A percentile compares a stretch with the other conserved stretches of the same genome.
phyloP scores from a whole-genome alignment of 2,329 filamentous ascomycete genomes.

The Neopestalotiopsis sp. region DNA sequence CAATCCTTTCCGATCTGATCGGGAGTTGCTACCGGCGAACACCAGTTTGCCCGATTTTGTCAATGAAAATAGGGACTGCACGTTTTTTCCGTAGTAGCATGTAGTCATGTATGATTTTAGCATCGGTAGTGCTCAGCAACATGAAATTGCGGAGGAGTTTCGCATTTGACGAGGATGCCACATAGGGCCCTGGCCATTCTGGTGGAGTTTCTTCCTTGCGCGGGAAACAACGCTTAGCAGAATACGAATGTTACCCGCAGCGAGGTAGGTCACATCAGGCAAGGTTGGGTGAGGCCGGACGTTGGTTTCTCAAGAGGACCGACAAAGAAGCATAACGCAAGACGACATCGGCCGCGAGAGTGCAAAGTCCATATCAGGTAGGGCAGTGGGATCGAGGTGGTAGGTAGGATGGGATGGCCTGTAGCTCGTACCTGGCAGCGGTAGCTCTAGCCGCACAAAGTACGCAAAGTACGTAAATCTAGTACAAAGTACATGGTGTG shows the following conservation, averaged over 20 bases:
- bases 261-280: slow-evolving; percentile 5
- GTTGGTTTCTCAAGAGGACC: not conserved
- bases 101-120: not conserved
- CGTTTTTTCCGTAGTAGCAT: not conserved
- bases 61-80: not conserved
- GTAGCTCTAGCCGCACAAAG: slow-evolving; percentile 7
- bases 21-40: slow-evolving; percentile 13
- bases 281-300: not conserved
- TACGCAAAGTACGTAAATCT: slow-evolving; percentile 3
- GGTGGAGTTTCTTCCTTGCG: slow-evolving; percentile 10
- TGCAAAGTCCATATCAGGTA: slow-evolving; percentile 8
- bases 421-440: no score
- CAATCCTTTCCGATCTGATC: slow-evolving; percentile 15
- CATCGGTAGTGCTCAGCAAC: slow-evolving; percentile 7
- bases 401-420: not conserved
- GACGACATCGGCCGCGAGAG: not conserved
- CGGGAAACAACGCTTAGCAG: slow-evolving; percentile 15
- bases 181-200: slow-evolving; percentile 1
- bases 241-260: slow-evolving; percentile 15
- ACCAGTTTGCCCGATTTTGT: not conserved
- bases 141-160: slow-evolving; percentile 20
- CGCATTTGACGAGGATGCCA: slow-evolving; percentile 18
- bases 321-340: not conserved
- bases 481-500: not conserved
- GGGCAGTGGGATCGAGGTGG: not conserved